These are phyloP conservation scores for Nepenthes mirabilis DNA, from an alignment of 148 eudicot genomes.

Conservation along the genomic window DNA sequence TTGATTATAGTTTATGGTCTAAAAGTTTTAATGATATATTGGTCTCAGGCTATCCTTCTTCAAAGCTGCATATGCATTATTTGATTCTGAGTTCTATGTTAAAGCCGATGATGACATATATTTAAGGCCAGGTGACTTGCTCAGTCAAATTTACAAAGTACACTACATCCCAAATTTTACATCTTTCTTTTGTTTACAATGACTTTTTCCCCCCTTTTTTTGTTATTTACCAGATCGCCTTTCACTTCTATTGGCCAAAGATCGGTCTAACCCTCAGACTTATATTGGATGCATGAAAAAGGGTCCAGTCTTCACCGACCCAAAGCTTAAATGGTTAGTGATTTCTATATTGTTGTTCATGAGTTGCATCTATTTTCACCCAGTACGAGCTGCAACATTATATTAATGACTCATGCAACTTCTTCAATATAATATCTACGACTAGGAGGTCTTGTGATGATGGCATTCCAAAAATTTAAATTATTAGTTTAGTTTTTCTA, in stretches of 20 bases:
- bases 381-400: no score
- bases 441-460: no score
- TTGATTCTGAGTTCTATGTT: constrained; percentile 82
- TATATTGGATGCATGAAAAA: constrained; percentile 98
- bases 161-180: not conserved
- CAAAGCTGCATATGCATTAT: constrained; percentile 83
- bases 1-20: constrained; percentile 4
- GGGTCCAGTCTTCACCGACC: constrained; percentile 90
- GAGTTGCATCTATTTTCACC: not conserved
- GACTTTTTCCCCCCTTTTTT: not conserved
- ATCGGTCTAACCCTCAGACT: constrained; percentile 74
- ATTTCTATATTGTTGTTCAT: constrained; percentile 1
- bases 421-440: no score
- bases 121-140: constrained; percentile 62
- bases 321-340: constrained; percentile 82
- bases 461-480: no score
- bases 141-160: constrained; percentile 1
- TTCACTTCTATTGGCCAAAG: constrained; percentile 82
- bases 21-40: constrained; percentile 5
- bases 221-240: constrained; percentile 56
- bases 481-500: no score
- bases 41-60: constrained; percentile 72
- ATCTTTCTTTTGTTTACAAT: not conserved
- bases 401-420: no score
- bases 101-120: constrained; percentile 97